Conservation (phyloP, 164 flowering plant genomes). For the Echeveria elegans region DNA sequence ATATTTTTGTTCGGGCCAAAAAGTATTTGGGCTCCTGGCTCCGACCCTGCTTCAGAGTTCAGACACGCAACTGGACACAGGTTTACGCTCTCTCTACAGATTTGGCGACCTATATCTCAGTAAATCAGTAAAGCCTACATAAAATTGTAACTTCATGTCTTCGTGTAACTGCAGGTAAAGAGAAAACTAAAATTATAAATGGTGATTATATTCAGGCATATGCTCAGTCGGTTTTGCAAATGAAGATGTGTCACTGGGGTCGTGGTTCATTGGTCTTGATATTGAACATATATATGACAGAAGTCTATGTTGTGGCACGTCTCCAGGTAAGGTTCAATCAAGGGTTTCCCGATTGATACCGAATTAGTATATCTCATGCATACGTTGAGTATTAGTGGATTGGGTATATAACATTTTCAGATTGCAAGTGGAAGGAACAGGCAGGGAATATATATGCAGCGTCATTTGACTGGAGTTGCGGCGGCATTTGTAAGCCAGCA, state of each 20-base stretch:
- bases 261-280: conserved; percentile 93
- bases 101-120: conserved; percentile 84
- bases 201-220: conserved; percentile 32
- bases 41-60: no score
- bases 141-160: background rate
- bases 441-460: conserved; percentile 92
- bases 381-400: background rate
- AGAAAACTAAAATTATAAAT: conserved; percentile 3
- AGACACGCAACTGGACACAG: conserved; percentile 96
- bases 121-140: conserved; percentile 38
- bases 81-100: conserved; percentile 88
- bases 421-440: conserved; percentile 89
- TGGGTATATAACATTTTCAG: conserved; percentile 17
- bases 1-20: no score
- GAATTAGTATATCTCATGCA: background rate
- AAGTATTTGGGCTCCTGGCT: no score
- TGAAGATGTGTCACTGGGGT: conserved; percentile 88
- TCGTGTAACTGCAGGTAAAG: background rate
- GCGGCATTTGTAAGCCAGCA: conserved; percentile 82
- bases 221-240: conserved; percentile 82
- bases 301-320: conserved; percentile 84
- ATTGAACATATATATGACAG: conserved; percentile 82
- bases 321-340: conserved; percentile 43
- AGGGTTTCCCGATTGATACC: background rate
- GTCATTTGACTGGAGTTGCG: conserved; percentile 95